These are phyloP conservation scores for Musa itinerans DNA, from an alignment of 176 grass and related monocot species.

Conservation along the genomic window DNA sequence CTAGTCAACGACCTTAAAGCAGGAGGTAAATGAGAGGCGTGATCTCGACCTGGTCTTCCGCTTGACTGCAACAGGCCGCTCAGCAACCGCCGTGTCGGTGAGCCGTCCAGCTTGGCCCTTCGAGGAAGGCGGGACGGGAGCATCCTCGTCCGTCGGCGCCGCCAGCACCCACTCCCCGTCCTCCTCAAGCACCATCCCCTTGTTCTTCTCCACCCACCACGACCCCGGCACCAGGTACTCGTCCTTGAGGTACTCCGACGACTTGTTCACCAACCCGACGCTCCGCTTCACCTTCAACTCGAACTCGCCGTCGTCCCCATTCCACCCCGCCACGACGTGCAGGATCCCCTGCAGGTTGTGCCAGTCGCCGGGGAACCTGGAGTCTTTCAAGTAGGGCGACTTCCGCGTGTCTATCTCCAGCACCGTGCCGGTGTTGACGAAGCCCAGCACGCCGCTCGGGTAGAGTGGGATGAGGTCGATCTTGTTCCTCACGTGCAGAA, in stretches of 20 bases:
- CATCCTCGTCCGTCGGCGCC: constrained; percentile 33
- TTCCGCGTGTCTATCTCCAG: constrained; percentile 49
- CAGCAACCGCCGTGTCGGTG: too few species aligned
- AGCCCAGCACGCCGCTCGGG: constrained; percentile 55
- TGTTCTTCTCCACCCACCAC: constrained; percentile 90
- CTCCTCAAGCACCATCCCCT: constrained; percentile 58
- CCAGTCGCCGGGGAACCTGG: constrained; percentile 50
- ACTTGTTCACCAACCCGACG: constrained; percentile 84
- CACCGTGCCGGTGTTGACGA: constrained; percentile 31
- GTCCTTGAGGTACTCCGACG: constrained; percentile 61
- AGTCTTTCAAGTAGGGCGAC: constrained; percentile 58
- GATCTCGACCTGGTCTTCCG: too few species aligned
- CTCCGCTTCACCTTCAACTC: constrained; percentile 63
- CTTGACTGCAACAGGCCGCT: too few species aligned
- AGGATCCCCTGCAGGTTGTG: constrained; percentile 93
- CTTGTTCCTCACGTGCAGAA: constrained; percentile 64
- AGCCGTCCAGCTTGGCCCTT: not conserved
- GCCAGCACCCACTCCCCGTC: constrained; percentile 49
- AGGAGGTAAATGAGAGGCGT: too few species aligned
- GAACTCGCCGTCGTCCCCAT: constrained; percentile 49
- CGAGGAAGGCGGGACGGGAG: constrained; percentile 39
- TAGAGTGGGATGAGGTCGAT: constrained; percentile 65
- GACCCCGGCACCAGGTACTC: constrained; percentile 64
- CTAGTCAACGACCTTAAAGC: too few species aligned
- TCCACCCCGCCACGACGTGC: constrained; percentile 65